phyloP scores from a whole-genome alignment of 148 eudicot genomes.

The Hydrangea macrophylla region DNA sequence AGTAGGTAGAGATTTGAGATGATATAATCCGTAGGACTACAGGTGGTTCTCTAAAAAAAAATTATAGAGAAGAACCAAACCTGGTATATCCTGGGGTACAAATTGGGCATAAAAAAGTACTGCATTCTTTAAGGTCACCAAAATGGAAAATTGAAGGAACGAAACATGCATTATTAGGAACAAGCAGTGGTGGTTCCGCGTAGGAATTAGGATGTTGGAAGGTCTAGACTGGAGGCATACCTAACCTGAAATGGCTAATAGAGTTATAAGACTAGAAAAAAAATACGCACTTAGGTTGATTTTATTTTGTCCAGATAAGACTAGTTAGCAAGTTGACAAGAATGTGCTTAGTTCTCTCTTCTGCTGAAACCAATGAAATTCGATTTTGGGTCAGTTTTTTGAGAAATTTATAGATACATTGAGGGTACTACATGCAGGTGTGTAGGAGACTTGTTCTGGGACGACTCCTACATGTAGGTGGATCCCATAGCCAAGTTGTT shows the following conservation, averaged over 20 bases:
- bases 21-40: too few relatives aligned
- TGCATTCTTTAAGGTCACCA: neutral
- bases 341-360: slow-evolving; percentile 1
- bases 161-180: too few relatives aligned
- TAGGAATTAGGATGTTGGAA: too few relatives aligned
- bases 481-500: too few relatives aligned
- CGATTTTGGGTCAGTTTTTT: neutral
- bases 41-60: too few relatives aligned
- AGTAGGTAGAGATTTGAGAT: too few relatives aligned
- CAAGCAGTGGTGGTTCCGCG: too few relatives aligned
- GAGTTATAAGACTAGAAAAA: neutral
- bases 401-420: too few relatives aligned
- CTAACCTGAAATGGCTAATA: neutral
- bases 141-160: neutral
- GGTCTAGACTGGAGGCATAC: too few relatives aligned
- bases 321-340: neutral
- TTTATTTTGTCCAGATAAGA: neutral
- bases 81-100: neutral
- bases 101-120: neutral
- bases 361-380: neutral
- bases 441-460: too few relatives aligned
- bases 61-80: neutral
- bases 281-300: neutral
- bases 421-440: too few relatives aligned
- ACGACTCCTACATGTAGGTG: too few relatives aligned